A percentile compares a stretch with the other conserved stretches of the same genome.
phyloP scores from a whole-genome alignment of 2,329 filamentous ascomycete species.

The Fusarium hostae region DNA sequence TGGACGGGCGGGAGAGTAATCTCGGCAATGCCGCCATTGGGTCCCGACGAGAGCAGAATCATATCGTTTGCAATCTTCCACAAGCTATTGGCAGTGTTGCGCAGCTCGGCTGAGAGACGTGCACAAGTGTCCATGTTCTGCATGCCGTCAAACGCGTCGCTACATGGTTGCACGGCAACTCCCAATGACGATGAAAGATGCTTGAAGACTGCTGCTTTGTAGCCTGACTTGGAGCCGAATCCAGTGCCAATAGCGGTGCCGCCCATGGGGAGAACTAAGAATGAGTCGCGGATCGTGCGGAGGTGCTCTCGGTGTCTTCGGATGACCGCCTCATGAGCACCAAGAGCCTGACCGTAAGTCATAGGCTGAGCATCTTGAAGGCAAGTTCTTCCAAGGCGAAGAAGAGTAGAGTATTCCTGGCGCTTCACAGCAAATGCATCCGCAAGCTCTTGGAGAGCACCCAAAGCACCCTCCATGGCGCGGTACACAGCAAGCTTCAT shows the following conservation, averaged over 20 bases:
- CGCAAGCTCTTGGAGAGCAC: background rate
- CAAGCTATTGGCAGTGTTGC: constrained; percentile 6
- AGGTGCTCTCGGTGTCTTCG: background rate
- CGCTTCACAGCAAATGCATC: background rate
- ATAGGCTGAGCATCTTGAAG: constrained; percentile 5
- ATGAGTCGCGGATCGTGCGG: background rate
- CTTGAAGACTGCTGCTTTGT: background rate
- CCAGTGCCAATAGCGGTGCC: constrained; percentile 12
- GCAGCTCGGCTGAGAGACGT: constrained; percentile 1
- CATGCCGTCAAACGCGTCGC: constrained; percentile 5
- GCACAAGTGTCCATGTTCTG: constrained; percentile 9
- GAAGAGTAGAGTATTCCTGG: background rate
- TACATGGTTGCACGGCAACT: background rate
- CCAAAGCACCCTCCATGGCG: background rate
- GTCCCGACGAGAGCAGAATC: constrained; percentile 1
- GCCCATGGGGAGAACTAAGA: background rate
- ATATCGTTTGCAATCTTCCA: constrained; percentile 13
- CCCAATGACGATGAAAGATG: background rate
- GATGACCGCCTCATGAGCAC: background rate
- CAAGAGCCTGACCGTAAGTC: constrained; percentile 4
- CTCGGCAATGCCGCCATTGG: background rate
- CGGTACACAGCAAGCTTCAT: constrained; percentile 10
- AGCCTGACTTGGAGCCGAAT: background rate
- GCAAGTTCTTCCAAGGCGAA: constrained; percentile 6
- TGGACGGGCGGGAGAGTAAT: constrained; percentile 1